Evolutionary conservation across 768 basidiomycete species (phyloP).

Genomic region (Tricholoma saponaceum): DNA sequence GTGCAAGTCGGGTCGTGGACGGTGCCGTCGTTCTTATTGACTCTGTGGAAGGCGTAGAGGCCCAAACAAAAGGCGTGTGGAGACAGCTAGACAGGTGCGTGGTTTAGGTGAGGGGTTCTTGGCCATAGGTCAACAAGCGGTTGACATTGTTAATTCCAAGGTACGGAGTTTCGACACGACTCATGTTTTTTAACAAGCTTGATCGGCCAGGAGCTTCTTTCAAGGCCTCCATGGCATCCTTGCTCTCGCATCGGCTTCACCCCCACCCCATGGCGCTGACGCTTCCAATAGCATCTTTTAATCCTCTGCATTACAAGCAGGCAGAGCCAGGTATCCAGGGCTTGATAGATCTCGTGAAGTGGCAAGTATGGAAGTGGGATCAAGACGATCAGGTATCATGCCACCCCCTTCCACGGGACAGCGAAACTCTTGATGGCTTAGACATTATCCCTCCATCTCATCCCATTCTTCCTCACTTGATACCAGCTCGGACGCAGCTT

Average conservation of each 20-base stretch:
- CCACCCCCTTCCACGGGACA: conserved; percentile 48
- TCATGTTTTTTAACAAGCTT: conserved; percentile 85
- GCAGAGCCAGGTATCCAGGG: conserved; percentile 87
- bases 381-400: conserved; percentile 40
- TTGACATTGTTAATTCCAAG: conserved; percentile 31
- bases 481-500: conserved; percentile 63
- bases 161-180: conserved; percentile 73
- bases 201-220: conserved; percentile 86
- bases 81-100: conserved; percentile 75
- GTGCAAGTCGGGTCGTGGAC: conserved; percentile 86
- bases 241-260: conserved; percentile 73
- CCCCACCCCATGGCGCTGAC: conserved; percentile 65
- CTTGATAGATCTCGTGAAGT: conserved; percentile 77
- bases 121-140: not conserved
- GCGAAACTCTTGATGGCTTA: conserved; percentile 36
- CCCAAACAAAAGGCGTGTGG: conserved; percentile 90
- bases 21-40: conserved; percentile 87
- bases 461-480: conserved; percentile 64
- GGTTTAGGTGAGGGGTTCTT: conserved; percentile 24
- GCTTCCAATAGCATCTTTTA: conserved; percentile 77
- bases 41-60: conserved; percentile 88
- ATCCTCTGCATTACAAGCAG: conserved; percentile 55
- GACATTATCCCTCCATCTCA: conserved; percentile 53
- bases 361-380: conserved; percentile 80
- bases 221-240: conserved; percentile 62